Base-by-base conservation (phyloP, 2,329 filamentous ascomycete genomes). In the Ascochyta koolunga region DNA sequence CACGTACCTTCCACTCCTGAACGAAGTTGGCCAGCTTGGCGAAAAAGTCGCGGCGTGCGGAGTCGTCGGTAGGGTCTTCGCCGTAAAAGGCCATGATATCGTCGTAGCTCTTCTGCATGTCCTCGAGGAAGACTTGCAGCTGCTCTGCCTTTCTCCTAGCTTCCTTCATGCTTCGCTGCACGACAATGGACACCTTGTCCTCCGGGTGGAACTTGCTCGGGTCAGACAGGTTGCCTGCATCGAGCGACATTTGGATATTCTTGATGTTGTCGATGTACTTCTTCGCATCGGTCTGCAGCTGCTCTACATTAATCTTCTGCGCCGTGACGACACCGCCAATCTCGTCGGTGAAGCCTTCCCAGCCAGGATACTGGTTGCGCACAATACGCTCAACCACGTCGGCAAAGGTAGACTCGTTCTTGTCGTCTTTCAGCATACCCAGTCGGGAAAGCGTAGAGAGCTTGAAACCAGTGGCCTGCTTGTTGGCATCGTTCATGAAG, bases 401-500 rank as follows among this genome's bases (percentile, higher is more conserved):
- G 51, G 93, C 92, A 71, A 99, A 89, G 0, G 92, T 97, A 1
- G 91, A 93, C 76, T 98, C 90, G 76, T 99, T 99, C 83, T 97
- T 97, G 80, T 96, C 92, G 72, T 99, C 95, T 79, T 99, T 99
- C 70, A 98, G 91, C 93, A 99, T 98, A 57, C 89, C 93, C 50
- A 99, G 81, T 50, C 95, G 87, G 24, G 91, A 90, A 42, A 99
- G 86, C 5, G 95, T 97, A 70, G 92, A 95, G 13, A 99, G 86
- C 80, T 99, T 99, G 87, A 99, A 99, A 59, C 95, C 95, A 53
- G 89, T 90, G 4, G 95, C 95, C 78, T 98, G 95, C 79, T 99
- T 99, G 79, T 97, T 98, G 50, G 93, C 89, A 72, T 98, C 95
- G 80, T 99, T 99, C 95, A 99, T 99, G 82, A 96, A 99, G 77